Percentiles rank a stretch among this genome's conserved stretches.
These are phyloP conservation scores for Singerocomus rubriflavus DNA, from an alignment of 1,284 basidiomycete species.

Conservation along the genomic window DNA sequence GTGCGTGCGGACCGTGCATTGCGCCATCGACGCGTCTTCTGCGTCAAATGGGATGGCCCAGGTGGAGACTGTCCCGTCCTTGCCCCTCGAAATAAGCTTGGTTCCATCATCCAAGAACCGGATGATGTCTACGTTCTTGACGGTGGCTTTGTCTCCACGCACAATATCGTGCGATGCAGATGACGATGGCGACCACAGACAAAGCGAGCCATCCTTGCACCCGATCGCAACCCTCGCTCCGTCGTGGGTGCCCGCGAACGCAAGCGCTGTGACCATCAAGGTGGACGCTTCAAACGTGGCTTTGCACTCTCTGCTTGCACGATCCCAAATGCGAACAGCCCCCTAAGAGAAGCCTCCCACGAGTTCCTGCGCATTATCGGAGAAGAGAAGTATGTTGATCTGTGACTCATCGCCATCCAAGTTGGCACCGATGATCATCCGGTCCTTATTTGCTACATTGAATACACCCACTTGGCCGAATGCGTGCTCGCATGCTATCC, in stretches of 20 bases:
- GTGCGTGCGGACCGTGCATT: conserved; percentile 1
- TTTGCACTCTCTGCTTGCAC: conserved; percentile 12
- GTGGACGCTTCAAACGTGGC: conserved; percentile 6
- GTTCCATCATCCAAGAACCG: conserved; percentile 12
- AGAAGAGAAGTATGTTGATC: conserved; percentile 10
- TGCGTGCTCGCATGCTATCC: conserved; percentile 14
- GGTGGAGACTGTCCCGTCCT: conserved; percentile 8
- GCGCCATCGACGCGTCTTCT: conserved; percentile 1
- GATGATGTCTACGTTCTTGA: conserved; percentile 8
- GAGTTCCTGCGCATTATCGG: conserved; percentile 8
- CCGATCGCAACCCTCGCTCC: conserved; percentile 13
- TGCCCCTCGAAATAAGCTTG: conserved; percentile 10
- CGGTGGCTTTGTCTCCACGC: conserved; percentile 1
- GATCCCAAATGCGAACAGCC: conserved; percentile 20
- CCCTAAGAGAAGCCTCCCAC: conserved; percentile 17
- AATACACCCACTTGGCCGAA: conserved; percentile 14
- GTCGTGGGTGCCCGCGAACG: background rate
- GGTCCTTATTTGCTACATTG: background rate
- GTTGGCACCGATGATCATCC: background rate
- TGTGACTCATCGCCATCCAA: background rate
- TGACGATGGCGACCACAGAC: conserved; percentile 18
- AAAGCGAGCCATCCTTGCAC: conserved; percentile 18
- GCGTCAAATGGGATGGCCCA: conserved; percentile 8
- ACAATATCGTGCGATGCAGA: conserved; percentile 14
- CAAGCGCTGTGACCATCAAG: conserved; percentile 18